A percentile compares a stretch with the other conserved stretches of the same genome.
Evolutionary conservation across 805 yeast genomes (phyloP).

Genomic region (Metschnikowia vanudenii): DNA sequence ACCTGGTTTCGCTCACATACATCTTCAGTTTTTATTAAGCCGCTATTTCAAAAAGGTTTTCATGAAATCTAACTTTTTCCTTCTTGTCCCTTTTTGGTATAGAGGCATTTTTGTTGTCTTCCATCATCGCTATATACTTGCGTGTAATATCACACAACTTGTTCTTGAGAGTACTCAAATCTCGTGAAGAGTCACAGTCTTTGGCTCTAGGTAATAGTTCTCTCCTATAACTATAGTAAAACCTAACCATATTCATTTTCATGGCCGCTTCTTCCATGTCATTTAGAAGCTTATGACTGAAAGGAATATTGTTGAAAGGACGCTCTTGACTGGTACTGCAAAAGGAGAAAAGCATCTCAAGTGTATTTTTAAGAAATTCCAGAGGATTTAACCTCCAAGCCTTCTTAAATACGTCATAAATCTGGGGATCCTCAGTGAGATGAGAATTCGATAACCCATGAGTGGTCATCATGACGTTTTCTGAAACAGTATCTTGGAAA

Average conservation of each 20-base stretch:
- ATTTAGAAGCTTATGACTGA: constrained; percentile 2
- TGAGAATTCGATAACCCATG: neutral
- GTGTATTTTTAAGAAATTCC: constrained; percentile 9
- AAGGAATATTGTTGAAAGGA: constrained; percentile 8
- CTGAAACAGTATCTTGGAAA: constrained; percentile 17
- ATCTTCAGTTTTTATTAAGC: neutral
- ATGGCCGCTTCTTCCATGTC: constrained; percentile 15
- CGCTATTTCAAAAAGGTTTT: too few species aligned
- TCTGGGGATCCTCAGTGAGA: constrained; percentile 7
- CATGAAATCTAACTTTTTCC: too few species aligned
- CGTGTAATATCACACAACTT: constrained; percentile 1
- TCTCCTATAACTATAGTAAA: constrained; percentile 9
- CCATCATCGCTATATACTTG: neutral
- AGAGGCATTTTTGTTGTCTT: neutral
- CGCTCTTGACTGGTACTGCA: constrained; percentile 5
- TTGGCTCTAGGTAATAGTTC: constrained; percentile 1
- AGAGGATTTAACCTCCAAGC: constrained; percentile 15
- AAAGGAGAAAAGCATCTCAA: constrained; percentile 10
- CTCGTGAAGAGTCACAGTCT: neutral
- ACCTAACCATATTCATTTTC: constrained; percentile 15
- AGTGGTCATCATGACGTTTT: constrained; percentile 5
- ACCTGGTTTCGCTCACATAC: too few species aligned
- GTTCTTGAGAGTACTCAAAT: neutral
- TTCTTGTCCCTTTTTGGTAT: neutral
- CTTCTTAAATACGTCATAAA: constrained; percentile 7